Percentiles rank a stretch among this genome's conserved stretches.
These are phyloP conservation scores for Tuber indicum DNA, from an alignment of 495 filamentous ascomycete species.

Conservation along the genomic window DNA sequence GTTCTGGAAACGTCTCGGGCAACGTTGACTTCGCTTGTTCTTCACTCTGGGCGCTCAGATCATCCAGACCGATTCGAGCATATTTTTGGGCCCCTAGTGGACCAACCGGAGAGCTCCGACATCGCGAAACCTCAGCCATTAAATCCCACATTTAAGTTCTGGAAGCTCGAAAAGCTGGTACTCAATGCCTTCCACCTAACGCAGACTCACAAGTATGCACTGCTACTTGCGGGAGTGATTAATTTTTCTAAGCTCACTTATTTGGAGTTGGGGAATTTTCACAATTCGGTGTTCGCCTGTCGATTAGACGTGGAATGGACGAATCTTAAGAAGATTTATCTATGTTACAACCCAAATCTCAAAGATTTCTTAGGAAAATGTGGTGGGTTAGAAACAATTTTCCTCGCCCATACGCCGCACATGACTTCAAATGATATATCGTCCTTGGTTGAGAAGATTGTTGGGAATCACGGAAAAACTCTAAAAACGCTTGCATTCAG, in stretches of 20 bases:
- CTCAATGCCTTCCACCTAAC: background rate
- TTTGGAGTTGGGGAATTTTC: background rate
- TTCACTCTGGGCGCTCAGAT: background rate
- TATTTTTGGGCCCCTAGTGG: background rate
- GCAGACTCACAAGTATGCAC: background rate
- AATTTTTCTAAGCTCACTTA: slow-evolving; percentile 1
- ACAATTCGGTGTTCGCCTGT: background rate
- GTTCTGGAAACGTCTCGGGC: background rate
- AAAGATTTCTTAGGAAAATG: background rate
- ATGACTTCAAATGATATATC: background rate
- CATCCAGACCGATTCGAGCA: background rate
- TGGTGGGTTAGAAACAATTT: background rate
- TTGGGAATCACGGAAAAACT: background rate
- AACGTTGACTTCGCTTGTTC: background rate
- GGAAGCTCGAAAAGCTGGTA: slow-evolving; percentile 1
- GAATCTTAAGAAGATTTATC: background rate
- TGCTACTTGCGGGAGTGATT: background rate
- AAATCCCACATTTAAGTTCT: background rate
- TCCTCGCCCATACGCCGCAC: background rate
- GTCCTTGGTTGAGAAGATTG: background rate
- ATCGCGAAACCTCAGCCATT: background rate
- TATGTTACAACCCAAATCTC: background rate
- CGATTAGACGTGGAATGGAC: background rate
- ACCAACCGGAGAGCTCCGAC: background rate
- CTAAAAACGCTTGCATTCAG: background rate